Evolutionary conservation across 2,329 filamentous ascomycete species (phyloP).

Genomic region (Bipolaris zeicola): DNA sequence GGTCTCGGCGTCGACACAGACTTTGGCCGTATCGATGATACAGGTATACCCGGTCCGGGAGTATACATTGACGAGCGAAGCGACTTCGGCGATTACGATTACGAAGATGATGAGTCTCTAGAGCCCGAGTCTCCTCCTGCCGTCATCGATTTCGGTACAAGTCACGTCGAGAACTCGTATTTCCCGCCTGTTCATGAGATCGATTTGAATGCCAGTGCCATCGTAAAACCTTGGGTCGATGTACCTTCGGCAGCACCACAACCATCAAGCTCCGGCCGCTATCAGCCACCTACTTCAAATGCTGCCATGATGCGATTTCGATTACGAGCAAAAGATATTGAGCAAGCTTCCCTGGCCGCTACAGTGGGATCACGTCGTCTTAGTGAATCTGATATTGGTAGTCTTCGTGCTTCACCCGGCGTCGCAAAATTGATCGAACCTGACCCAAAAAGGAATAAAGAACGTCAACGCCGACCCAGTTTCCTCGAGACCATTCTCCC

Average conservation of each 20-base stretch:
- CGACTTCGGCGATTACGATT: constrained; percentile 46
- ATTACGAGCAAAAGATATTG: constrained; percentile 57
- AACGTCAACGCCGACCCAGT: constrained; percentile 57
- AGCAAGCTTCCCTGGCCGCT: constrained; percentile 63
- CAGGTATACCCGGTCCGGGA: constrained; percentile 58
- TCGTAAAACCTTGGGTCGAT: constrained; percentile 58
- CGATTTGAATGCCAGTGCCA: constrained; percentile 25
- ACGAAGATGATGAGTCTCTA: constrained; percentile 40
- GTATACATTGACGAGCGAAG: constrained; percentile 49
- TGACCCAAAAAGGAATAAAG: constrained; percentile 47
- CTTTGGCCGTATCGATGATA: constrained; percentile 45
- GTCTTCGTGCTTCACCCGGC: constrained; percentile 61
- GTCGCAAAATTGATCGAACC: constrained; percentile 66
- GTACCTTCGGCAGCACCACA: constrained; percentile 35
- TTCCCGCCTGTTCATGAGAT: constrained; percentile 36
- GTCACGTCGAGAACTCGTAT: constrained; percentile 37
- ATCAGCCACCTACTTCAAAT: constrained; percentile 60
- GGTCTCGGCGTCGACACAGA: constrained; percentile 42
- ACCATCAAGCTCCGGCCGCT: constrained; percentile 41
- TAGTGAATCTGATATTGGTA: constrained; percentile 67
- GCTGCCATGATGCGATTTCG: constrained; percentile 61
- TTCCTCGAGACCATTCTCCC: constrained; percentile 56
- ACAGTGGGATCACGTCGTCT: constrained; percentile 73
- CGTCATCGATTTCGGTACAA: constrained; percentile 36
- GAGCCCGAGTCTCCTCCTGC: constrained; percentile 46